Percentiles rank a stretch among this genome's conserved stretches.
Conservation (phyloP, 805 yeast species). For the Wickerhamomyces kurtzmanii region DNA sequence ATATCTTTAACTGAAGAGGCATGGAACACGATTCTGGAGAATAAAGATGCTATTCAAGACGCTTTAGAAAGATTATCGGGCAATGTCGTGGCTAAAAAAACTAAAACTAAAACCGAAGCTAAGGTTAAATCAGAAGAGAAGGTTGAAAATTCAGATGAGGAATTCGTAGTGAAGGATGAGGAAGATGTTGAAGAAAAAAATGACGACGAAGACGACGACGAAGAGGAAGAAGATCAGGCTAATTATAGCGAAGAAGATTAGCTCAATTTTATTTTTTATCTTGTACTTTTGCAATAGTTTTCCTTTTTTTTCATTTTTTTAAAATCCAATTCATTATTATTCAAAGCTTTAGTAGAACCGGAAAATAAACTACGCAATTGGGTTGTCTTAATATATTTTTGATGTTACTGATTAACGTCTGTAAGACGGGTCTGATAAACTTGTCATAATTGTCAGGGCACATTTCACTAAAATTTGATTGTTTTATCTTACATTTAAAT, state of each 20-base stretch:
- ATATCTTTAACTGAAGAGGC: conserved; percentile 48
- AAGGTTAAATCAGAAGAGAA: conserved; percentile 20
- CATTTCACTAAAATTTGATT: too few species aligned
- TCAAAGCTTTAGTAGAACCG: too few species aligned
- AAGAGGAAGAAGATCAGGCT: conserved; percentile 20
- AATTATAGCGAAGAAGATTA: conserved; percentile 6
- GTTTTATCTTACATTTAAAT: too few species aligned
- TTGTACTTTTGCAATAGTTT: too few species aligned
- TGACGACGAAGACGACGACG: conserved; percentile 20
- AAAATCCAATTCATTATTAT: too few species aligned
- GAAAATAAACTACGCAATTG: too few species aligned
- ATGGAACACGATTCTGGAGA: conserved; percentile 39
- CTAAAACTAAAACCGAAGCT: conserved; percentile 22
- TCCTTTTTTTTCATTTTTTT: too few species aligned
- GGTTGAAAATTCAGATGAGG: conserved; percentile 19
- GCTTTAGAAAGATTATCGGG: conserved; percentile 32
- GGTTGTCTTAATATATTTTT: too few species aligned
- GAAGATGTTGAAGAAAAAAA: conserved; percentile 15
- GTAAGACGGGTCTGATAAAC: too few species aligned
- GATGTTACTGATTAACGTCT: too few species aligned
- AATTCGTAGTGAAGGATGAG: conserved; percentile 20
- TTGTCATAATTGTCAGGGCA: too few species aligned
- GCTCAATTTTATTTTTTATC: too few species aligned
- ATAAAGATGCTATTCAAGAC: conserved; percentile 35
- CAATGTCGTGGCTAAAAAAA: conserved; percentile 21